Evolutionary conservation across 1,139 yeast genomes (phyloP), one percentile per base, ranked within the genome.

Genomic region (Pichia sp.): DNA sequence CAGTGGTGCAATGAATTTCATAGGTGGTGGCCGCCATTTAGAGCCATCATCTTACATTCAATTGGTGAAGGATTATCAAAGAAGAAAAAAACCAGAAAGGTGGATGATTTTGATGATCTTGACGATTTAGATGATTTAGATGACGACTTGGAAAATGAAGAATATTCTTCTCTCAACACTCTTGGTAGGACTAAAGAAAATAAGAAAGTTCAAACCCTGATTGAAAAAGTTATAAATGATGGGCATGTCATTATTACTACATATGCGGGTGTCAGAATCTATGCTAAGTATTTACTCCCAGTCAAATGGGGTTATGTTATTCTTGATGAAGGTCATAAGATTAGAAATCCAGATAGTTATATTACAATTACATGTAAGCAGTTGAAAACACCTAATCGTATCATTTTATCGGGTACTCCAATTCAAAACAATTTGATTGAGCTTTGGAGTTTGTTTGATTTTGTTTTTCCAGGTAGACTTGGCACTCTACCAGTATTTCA

Each of bases 1-100:
- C 98, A 92, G 60, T 92, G 98, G 98, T 95, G 90, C 6, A 84
- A 82, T 51, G 98, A 92, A 62, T 80, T 92, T 46, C 98, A 92
- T 57, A 74, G 83, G 41, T 92, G 98, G 98, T 92, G 97, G 97
- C 97, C 98, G 2, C 90, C 97, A 0, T 70, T 94, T 28, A 66
- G 98, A 48, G 80, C 92, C 20, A 81, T 86, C 3, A 87, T 92
- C 42, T 66, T 92, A 39, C 98, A 92, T 63, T 83, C 96, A 4
- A 92, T 89, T 41, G 98, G 99, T 0, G 71, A 89, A 1, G 98
- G 96, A 1, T 82, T 92, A 16, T 8, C 32, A 3, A 64, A 66
- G 10, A 65, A 62, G 26, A 65, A 63, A 28, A 50, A 47, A 12
- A 39, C 28, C 0, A 49, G 40, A 9, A 64, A 66, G n/a, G 2